Percentiles rank a stretch among this genome's conserved stretches.
Conservation (phyloP, 192 early-diverging fungal species). For the Umbelopsis isabellina region DNA sequence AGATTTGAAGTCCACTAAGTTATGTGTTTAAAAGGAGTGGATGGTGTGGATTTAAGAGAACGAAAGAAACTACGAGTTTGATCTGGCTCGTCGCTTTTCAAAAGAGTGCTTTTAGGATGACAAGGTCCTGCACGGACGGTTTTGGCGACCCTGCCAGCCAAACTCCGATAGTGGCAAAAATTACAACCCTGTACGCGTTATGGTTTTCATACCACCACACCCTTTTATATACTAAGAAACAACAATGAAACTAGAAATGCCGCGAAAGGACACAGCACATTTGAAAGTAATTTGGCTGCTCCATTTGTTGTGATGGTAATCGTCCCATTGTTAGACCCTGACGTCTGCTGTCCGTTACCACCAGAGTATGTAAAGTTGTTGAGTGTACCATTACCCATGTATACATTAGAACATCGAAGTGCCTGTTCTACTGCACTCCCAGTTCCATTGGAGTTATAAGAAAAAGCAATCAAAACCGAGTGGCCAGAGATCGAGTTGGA, state of each 20-base stretch:
- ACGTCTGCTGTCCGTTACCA: not conserved
- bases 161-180: slow-evolving; percentile 14
- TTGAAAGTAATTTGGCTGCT: not conserved
- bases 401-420: slow-evolving; percentile 22
- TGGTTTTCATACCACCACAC: not conserved
- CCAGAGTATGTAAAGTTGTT: slow-evolving; percentile 19
- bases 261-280: not conserved
- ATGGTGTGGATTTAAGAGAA: not conserved
- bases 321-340: slow-evolving; percentile 14
- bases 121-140: slow-evolving; percentile 9
- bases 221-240: not conserved
- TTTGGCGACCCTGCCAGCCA: not conserved
- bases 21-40: not conserved
- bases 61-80: not conserved
- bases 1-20: not conserved
- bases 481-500: slow-evolving; percentile 14
- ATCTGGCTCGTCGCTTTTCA: not conserved
- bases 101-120: not conserved
- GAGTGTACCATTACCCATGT: slow-evolving; percentile 24
- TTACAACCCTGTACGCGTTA: not conserved
- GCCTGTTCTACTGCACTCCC: slow-evolving; percentile 21
- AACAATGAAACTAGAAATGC: not conserved
- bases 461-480: slow-evolving; percentile 25
- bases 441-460: slow-evolving; percentile 8
- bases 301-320: slow-evolving; percentile 11